These are phyloP conservation scores for Termitomyces eurrhizus DNA, from an alignment of 768 basidiomycete genomes.

Conservation along the genomic window DNA sequence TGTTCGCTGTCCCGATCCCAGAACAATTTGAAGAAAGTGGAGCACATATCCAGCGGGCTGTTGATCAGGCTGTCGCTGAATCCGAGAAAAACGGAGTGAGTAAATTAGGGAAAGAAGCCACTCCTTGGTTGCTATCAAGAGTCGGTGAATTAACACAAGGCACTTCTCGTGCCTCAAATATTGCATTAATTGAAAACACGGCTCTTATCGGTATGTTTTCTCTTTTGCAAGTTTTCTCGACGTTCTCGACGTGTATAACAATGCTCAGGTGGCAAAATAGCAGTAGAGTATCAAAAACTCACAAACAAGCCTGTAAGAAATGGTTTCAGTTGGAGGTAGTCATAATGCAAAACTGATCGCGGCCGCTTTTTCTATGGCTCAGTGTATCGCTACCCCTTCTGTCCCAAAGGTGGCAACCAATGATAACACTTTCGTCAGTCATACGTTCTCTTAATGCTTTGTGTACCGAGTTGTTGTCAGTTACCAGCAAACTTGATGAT, in stretches of 20 bases:
- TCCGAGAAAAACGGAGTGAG: conserved; percentile 78
- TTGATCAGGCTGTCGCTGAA: conserved; percentile 83
- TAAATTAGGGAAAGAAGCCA: conserved; percentile 83
- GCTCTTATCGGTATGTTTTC: conserved; percentile 67
- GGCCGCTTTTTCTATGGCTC: not conserved
- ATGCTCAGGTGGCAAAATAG: conserved; percentile 70
- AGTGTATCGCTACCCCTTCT: conserved; percentile 2
- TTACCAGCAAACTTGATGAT: conserved; percentile 55
- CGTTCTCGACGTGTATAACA: conserved; percentile 2
- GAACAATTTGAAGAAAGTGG: conserved; percentile 67
- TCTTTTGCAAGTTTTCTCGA: not conserved
- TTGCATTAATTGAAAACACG: conserved; percentile 88
- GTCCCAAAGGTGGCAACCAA: not conserved
- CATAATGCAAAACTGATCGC: conserved; percentile 1
- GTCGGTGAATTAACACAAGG: conserved; percentile 80
- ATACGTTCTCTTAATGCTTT: not conserved
- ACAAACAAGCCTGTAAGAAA: conserved; percentile 30
- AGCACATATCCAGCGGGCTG: conserved; percentile 62
- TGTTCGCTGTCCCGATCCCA: conserved; percentile 92
- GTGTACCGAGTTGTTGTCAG: conserved; percentile 14
- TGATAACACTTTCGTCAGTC: conserved; percentile 7
- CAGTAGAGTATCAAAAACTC: conserved; percentile 67
- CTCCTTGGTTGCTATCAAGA: conserved; percentile 89
- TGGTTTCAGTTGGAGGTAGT: conserved; percentile 6
- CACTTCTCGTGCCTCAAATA: conserved; percentile 69